Conservation (phyloP, 2,329 filamentous ascomycete species). For the Penicillium corylophilum region DNA sequence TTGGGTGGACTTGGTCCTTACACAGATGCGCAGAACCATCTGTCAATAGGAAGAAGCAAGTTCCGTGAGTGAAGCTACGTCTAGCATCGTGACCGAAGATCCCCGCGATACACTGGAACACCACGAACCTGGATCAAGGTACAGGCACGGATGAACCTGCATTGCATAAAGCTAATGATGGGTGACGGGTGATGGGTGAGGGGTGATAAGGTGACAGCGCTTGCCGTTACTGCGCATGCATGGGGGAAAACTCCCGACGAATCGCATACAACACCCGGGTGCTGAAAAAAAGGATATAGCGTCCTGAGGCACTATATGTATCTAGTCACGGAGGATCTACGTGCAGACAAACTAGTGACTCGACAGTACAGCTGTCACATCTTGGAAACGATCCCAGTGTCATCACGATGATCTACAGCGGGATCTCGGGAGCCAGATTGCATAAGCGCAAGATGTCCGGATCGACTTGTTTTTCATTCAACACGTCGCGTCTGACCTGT, state of each 20-base stretch:
- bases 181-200: not conserved
- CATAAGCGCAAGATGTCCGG: slow-evolving; percentile 6
- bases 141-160: not conserved
- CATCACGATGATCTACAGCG: slow-evolving; percentile 3
- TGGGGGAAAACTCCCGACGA: not conserved
- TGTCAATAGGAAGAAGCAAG: not conserved
- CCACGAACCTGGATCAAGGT: not conserved
- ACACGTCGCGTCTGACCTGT: not conserved
- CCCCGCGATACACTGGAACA: not conserved
- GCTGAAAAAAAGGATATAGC: too few species aligned
- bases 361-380: not conserved
- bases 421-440: slow-evolving; percentile 15
- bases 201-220: not conserved
- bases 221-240: not conserved
- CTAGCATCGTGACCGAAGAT: not conserved
- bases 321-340: not conserved
- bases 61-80: not conserved
- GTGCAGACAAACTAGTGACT: not conserved
- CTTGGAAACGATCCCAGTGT: not conserved
- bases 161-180: not conserved
- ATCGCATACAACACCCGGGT: not conserved
- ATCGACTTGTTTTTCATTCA: not conserved
- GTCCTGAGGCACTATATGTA: too few species aligned
- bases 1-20: not conserved
- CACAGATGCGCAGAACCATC: not conserved